Conservation (phyloP, 208 protist species). For the Crithidia sp. region DNA sequence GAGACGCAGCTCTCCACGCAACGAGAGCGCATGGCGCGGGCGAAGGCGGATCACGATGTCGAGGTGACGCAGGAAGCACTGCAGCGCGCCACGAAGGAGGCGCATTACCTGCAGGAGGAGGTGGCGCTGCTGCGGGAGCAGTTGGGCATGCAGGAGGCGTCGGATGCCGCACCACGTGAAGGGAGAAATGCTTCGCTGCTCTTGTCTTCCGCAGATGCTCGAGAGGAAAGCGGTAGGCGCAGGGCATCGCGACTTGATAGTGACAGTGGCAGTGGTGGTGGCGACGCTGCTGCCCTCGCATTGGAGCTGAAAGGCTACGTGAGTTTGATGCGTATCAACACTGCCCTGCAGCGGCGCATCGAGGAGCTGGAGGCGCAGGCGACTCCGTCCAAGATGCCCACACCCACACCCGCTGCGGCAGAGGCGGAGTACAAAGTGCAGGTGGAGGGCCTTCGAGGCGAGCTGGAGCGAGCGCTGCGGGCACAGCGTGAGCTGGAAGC, state of each 20-base stretch:
- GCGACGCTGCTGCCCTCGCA: slow-evolving; percentile 27
- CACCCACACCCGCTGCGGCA: background rate
- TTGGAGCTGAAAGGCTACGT: slow-evolving; percentile 71
- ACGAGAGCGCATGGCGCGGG: slow-evolving; percentile 38
- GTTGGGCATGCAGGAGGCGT: slow-evolving; percentile 46
- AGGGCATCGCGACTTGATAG: too few relatives aligned
- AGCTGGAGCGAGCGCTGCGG: slow-evolving; percentile 33
- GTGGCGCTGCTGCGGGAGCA: slow-evolving; percentile 40
- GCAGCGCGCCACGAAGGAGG: slow-evolving; percentile 30
- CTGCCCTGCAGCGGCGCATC: slow-evolving; percentile 44
- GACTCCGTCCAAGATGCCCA: background rate
- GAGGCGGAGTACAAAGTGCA: background rate
- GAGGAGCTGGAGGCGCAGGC: slow-evolving; percentile 46
- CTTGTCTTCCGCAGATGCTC: background rate
- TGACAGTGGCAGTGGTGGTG: background rate
- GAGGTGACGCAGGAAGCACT: slow-evolving; percentile 32
- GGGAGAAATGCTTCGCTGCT: background rate
- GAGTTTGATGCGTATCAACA: slow-evolving; percentile 71
- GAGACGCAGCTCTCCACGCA: slow-evolving; percentile 48
- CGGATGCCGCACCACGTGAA: slow-evolving; percentile 9
- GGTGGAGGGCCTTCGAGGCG: background rate
- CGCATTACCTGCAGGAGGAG: slow-evolving; percentile 49
- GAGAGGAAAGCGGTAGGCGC: too few relatives aligned
- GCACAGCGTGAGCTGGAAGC: slow-evolving; percentile 30
- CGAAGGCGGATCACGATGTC: slow-evolving; percentile 40